Percentiles rank a stretch among this genome's conserved stretches.
These are phyloP conservation scores for Penicillium paneum DNA, from an alignment of 2,329 filamentous ascomycete species.

Conservation along the genomic window DNA sequence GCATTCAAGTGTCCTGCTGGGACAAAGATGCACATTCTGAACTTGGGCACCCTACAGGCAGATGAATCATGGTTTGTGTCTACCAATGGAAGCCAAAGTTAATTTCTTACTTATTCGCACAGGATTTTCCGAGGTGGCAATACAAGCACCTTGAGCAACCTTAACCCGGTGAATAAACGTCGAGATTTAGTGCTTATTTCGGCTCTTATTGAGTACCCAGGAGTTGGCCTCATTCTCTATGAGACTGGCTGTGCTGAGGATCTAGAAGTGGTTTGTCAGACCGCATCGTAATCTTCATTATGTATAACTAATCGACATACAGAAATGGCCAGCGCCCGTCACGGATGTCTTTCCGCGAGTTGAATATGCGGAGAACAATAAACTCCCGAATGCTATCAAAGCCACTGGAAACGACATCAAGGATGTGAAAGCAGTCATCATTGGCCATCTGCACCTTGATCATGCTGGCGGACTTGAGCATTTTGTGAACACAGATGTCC, in stretches of 20 bases:
- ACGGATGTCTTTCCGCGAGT: constrained; percentile 42
- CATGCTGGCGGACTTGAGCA: constrained; percentile 50
- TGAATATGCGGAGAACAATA: constrained; percentile 32
- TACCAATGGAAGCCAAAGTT: not conserved
- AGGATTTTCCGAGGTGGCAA: constrained; percentile 43
- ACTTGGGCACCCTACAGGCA: constrained; percentile 46
- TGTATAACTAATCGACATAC: not conserved
- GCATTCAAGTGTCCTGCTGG: constrained; percentile 28
- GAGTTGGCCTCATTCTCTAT: constrained; percentile 46
- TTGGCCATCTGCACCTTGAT: constrained; percentile 50
- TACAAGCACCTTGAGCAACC: constrained; percentile 35
- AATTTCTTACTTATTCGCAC: not conserved
- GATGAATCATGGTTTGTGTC: constrained; percentile 46
- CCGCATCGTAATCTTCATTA: not conserved
- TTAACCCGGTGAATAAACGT: constrained; percentile 42
- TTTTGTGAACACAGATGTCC: constrained; percentile 43
- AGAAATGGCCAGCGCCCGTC: constrained; percentile 37
- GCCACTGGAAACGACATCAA: constrained; percentile 44
- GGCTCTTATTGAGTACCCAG: constrained; percentile 46
- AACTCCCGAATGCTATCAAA: constrained; percentile 38
- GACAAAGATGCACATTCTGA: constrained; percentile 49
- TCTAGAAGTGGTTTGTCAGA: constrained; percentile 33
- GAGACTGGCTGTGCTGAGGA: constrained; percentile 49
- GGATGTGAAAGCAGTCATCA: constrained; percentile 48
- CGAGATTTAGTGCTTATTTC: constrained; percentile 43